Evolutionary conservation across 164 flowering plant genomes (phyloP), one percentile per base, ranked within the genome.

Genomic region (Berberis vulgaris): DNA sequence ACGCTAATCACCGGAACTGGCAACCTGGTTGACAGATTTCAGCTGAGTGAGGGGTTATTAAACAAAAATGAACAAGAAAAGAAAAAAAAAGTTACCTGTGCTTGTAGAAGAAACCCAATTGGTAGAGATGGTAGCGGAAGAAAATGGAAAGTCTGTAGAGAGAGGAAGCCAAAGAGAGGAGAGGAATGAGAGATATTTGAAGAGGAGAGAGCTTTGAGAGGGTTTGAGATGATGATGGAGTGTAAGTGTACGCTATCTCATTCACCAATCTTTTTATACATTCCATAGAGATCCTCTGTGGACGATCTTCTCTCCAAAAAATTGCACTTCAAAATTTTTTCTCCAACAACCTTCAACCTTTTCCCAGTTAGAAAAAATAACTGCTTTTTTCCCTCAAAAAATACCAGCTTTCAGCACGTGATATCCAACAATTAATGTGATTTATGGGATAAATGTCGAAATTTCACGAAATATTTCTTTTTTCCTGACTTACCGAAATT

Each of bases 1-100:
- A 90, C 89, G 54, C 98, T 93, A 49, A 93, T 83, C 61, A 93
- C 97, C 13, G 92, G 89, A 50, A 93, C 89, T 0, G 92, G 89
- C 81, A 92, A 79, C 74, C 96, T 92, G 61, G 67, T 8, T 54
- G 4, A 41, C 39, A 4, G 41, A 13, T 44, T 44, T 45, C 45
- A 59, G 13, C 58, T n/a, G 2, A 38, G 58, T 53, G 2, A 13
- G 6, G 1, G 38, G 4, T 1, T 45, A 57, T 11, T 40, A 12
- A 1, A 43, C 42, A 52, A 11, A 12, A 11, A 9, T 1, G 43
- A n/a, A 43, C 3, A 7, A 3, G 49, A 38, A 57, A 40, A 1
- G n/a, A 3, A 42, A 9, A 41, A 41, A 41, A 5, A 3, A 1
- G n/a, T 47, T 68, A 86, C 97, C 90, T 69, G 71, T 73, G 85